These are phyloP conservation scores for Vitis hybrid DNA, from an alignment of 177 flowering plant genomes.

Conservation along the genomic window DNA sequence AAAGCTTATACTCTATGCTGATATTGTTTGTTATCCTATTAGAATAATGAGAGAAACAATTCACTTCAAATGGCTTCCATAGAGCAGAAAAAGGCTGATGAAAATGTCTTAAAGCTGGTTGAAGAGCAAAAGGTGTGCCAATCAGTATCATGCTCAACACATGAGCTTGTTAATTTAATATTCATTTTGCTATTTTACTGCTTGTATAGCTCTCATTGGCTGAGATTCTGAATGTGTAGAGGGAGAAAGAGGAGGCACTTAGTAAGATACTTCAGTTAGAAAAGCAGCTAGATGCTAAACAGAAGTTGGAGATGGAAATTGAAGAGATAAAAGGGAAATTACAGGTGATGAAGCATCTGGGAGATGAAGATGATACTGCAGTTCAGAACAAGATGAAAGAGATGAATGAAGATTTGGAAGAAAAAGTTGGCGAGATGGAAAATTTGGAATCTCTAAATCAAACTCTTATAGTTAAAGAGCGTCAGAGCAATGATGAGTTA, in stretches of 20 bases:
- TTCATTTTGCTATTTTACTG: neutral
- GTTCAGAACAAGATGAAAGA: slow-evolving; percentile 40
- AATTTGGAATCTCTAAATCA: slow-evolving; percentile 37
- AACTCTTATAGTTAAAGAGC: slow-evolving; percentile 48
- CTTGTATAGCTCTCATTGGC: neutral
- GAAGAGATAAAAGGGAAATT: slow-evolving; percentile 48
- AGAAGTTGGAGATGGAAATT: slow-evolving; percentile 60
- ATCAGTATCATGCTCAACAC: neutral
- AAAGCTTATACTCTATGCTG: no score
- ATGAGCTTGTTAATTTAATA: no score
- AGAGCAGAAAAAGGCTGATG: slow-evolving; percentile 69
- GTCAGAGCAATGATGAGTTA: slow-evolving; percentile 62
- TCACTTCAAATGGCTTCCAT: slow-evolving; percentile 53
- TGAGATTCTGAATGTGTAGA: slow-evolving; percentile 31
- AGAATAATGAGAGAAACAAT: slow-evolving; percentile 50
- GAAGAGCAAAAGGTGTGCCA: slow-evolving; percentile 59
- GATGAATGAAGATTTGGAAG: slow-evolving; percentile 37
- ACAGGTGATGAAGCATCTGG: slow-evolving; percentile 56
- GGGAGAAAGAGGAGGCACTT: slow-evolving; percentile 33
- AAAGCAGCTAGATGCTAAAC: slow-evolving; percentile 49
- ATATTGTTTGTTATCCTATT: slow-evolving; percentile 7
- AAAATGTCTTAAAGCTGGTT: slow-evolving; percentile 53
- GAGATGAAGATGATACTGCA: slow-evolving; percentile 39
- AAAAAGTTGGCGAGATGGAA: slow-evolving; percentile 40
- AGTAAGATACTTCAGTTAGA: slow-evolving; percentile 42